Conservation (phyloP, 768 basidiomycete species). For the Naganishia kalamii region DNA sequence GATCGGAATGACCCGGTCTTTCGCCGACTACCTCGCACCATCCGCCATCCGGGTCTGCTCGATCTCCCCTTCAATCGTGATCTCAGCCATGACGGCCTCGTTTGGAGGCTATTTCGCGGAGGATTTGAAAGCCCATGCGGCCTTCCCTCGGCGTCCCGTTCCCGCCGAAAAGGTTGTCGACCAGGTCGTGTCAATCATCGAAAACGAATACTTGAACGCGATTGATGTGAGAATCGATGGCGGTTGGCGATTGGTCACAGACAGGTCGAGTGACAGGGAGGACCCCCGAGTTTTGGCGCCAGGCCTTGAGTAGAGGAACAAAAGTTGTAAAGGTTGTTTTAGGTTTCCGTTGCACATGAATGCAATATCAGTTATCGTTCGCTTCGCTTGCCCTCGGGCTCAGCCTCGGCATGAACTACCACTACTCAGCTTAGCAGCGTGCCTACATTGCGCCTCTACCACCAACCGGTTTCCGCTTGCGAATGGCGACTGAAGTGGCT, state of each 20-base stretch:
- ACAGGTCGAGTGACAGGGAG: slow-evolving; percentile 31
- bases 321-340: no score
- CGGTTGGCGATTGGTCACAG: slow-evolving; percentile 33
- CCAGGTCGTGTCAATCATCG: slow-evolving; percentile 7
- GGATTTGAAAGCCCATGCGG: slow-evolving; percentile 22
- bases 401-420: no score
- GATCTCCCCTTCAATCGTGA: slow-evolving; percentile 39
- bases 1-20: slow-evolving; percentile 33
- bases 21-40: slow-evolving; percentile 40
- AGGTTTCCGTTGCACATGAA: no score
- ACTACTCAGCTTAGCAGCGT: no score
- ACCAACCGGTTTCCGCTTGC: no score
- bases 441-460: no score
- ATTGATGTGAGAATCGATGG: slow-evolving; percentile 25
- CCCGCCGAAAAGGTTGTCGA: slow-evolving; percentile 21
- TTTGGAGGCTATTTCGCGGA: slow-evolving; percentile 16
- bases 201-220: neutral
- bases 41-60: slow-evolving; percentile 39
- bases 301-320: slow-evolving; percentile 39
- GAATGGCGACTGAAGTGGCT: no score
- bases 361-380: no score
- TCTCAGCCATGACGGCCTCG: slow-evolving; percentile 16
- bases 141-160: slow-evolving; percentile 29
- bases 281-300: slow-evolving; percentile 32
- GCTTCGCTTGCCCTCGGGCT: no score